phyloP scores from a whole-genome alignment of 495 filamentous ascomycete genomes.

The Penicillium turbatum region DNA sequence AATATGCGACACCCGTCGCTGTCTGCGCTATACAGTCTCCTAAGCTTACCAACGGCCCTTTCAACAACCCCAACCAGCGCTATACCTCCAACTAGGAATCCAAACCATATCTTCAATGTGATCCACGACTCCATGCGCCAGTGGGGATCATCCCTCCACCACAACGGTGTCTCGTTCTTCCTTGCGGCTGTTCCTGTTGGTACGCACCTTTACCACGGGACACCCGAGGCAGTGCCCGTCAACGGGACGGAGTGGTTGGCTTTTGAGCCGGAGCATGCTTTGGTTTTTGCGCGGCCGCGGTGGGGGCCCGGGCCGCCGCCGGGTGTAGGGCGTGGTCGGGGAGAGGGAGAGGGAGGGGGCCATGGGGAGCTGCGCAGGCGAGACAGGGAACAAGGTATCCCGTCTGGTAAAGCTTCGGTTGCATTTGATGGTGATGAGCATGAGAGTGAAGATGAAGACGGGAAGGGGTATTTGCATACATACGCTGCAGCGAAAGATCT shows the following conservation, averaged over 20 bases:
- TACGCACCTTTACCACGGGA: slow-evolving; percentile 62
- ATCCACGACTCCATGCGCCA: slow-evolving; percentile 64
- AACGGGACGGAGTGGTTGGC: slow-evolving; percentile 61
- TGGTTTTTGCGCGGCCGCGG: slow-evolving; percentile 44
- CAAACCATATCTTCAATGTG: slow-evolving; percentile 62
- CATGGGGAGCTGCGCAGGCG: slow-evolving; percentile 22
- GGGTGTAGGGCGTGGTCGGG: neutral
- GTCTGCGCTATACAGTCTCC: slow-evolving; percentile 8
- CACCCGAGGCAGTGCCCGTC: slow-evolving; percentile 31
- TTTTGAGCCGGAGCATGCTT: slow-evolving; percentile 65
- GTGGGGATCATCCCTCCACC: slow-evolving; percentile 64
- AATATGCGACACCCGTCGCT: slow-evolving; percentile 13
- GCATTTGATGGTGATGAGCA: neutral
- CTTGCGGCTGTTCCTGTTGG: slow-evolving; percentile 53
- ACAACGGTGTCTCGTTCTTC: slow-evolving; percentile 67
- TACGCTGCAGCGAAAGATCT: slow-evolving; percentile 50
- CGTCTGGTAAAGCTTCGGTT: neutral
- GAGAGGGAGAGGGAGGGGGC: neutral
- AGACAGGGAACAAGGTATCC: neutral
- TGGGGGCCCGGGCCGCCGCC: slow-evolving; percentile 4
- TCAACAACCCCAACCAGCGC: neutral
- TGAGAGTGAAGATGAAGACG: neutral
- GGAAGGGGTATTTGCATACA: slow-evolving; percentile 51
- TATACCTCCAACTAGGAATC: slow-evolving; percentile 31
- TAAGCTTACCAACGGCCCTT: slow-evolving; percentile 8